Base-by-base conservation (phyloP, 1,284 basidiomycete species). In the Phenoliferia sp. region DNA sequence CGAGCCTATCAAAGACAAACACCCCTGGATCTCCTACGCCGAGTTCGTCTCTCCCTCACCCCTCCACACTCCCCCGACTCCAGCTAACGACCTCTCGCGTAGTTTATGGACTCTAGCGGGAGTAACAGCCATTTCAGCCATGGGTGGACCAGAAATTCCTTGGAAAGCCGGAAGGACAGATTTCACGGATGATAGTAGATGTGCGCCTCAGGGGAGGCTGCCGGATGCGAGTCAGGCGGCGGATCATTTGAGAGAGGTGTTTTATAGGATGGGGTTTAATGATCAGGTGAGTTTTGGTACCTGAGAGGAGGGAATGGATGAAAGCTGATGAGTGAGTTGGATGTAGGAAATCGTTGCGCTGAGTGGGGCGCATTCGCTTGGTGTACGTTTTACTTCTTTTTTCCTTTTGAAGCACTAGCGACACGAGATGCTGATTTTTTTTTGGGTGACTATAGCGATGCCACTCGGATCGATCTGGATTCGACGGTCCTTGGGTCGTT, bases 1-100 rank as follows among this genome's bases (percentile, higher is more conserved):
- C 85, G 90, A 97, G 79, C 86, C 88, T 69, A 81, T 98, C 79
- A 94, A 99, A 83, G 79, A 87, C 69, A 85, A 94, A 73, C 88
- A 87, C 79, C 85, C 87, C 0, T 95, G 92, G 92, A 94, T 96
- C 77, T 89, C 86, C 66, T 96, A 95, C 79, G 92, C 93, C 74
- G 93, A 95, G 63, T 67, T 28, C 28, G 69, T 63, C 28, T 7
- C 6, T 52, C 22, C 61, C 50, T 22, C 50, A 12, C 28, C 39
- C 28, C 39, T 54, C 26, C 19, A 19, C 28, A 6, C 54, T 56
- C 54, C 16, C 54, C 19, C 29, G 6, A 4, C 29, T 2, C 29
- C 12, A 52, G 48, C 48, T 52, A 52, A 52, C 48, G 17, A 3
- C 48, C 48, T n/a, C 12, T 3, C 26, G 19, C 26, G 29, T 64